These are phyloP conservation scores for Chrysochromulina tobinii DNA, from an alignment of 78 protist species.

Conservation along the genomic window DNA sequence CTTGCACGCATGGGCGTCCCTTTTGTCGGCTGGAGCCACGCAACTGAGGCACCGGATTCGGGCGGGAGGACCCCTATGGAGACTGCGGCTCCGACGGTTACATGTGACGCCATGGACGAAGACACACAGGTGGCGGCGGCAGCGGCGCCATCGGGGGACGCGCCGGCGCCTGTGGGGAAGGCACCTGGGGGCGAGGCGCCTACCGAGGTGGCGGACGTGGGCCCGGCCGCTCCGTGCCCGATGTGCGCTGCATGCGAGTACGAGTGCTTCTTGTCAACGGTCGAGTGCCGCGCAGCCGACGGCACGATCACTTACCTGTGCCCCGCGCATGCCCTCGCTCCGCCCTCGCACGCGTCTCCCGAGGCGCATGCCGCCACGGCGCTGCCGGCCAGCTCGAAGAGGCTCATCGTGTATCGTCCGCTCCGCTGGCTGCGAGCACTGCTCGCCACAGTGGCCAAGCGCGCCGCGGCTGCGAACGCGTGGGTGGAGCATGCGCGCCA, in stretches of 20 bases:
- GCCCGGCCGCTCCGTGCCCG: not conserved
- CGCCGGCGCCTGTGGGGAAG: not conserved
- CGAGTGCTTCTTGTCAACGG: not conserved
- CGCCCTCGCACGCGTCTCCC: not conserved
- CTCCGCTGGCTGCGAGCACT: not conserved
- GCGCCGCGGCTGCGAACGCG: not conserved
- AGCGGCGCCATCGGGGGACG: not conserved
- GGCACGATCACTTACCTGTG: not conserved
- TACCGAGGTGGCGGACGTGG: not conserved
- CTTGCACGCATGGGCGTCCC: not conserved
- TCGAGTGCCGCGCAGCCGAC: not conserved
- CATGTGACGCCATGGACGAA: too few species aligned
- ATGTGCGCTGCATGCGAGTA: not conserved
- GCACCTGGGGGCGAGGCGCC: not conserved
- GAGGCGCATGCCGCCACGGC: not conserved
- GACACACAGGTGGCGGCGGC: not conserved
- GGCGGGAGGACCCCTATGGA: too few species aligned
- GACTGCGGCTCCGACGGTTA: too few species aligned
- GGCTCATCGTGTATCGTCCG: not conserved
- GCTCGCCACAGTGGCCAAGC: not conserved
- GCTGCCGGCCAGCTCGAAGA: not conserved
- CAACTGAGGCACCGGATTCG: too few species aligned
- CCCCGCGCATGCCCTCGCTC: not conserved
- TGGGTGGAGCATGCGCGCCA: not conserved
- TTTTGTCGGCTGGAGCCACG: too few species aligned